phyloP scores from a whole-genome alignment of 306 rosid genomes.

The Pachyrhizus erosus region DNA sequence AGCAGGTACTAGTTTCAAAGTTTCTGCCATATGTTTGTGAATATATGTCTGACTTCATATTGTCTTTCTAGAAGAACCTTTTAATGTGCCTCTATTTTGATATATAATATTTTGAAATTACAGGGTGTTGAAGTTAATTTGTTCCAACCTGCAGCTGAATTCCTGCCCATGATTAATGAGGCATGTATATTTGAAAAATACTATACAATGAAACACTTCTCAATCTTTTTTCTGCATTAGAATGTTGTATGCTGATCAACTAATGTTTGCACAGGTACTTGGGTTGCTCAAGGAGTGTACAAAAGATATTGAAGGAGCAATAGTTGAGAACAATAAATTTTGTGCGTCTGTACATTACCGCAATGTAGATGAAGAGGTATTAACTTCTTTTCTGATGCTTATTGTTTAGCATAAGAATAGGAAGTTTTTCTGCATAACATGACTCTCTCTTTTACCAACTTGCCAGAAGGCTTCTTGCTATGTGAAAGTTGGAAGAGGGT shows the following conservation, averaged over 20 bases:
- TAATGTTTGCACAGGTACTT: conserved; percentile 63
- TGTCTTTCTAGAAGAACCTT: not conserved
- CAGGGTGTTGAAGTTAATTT: conserved; percentile 82
- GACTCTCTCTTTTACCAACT: not conserved
- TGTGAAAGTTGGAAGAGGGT: no score
- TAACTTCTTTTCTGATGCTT: conserved; percentile 17
- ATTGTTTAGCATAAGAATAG: not conserved
- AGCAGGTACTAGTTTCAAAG: conserved; percentile 54
- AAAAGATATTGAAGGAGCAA: conserved; percentile 77
- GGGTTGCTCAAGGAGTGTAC: conserved; percentile 62
- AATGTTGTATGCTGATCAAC: conserved; percentile 18
- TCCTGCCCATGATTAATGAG: conserved; percentile 77
- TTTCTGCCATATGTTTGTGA: not conserved
- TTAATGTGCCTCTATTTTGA: not conserved
- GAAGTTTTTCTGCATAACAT: not conserved
- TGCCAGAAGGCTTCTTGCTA: no score
- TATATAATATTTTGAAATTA: conserved; percentile 16
- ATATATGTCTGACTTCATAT: not conserved
- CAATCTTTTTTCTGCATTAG: conserved; percentile 21
- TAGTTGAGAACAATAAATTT: conserved; percentile 84
- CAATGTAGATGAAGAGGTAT: conserved; percentile 83
- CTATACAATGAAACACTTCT: not conserved
- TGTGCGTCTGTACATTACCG: conserved; percentile 96
- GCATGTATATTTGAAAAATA: conserved; percentile 48
- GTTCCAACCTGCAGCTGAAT: conserved; percentile 92